phyloP scores from a whole-genome alignment of 2,329 filamentous ascomycete species.

The Lojkania enalia region DNA sequence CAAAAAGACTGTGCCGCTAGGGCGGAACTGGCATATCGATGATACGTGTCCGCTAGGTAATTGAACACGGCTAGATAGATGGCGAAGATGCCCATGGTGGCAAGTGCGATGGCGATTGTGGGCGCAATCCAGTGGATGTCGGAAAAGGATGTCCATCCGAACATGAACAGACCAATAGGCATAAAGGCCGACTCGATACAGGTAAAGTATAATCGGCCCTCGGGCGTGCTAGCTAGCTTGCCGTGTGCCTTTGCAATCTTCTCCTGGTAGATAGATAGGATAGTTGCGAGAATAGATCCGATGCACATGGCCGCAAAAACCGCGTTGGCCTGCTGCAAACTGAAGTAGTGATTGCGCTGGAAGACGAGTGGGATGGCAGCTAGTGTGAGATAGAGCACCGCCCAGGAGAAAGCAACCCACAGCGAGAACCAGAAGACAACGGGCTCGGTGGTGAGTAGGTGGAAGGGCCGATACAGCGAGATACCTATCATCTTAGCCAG shows the following conservation, averaged over 20 bases:
- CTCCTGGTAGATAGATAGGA: conserved; percentile 73
- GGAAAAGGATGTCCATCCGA: conserved; percentile 69
- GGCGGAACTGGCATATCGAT: conserved; percentile 80
- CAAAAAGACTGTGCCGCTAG: conserved; percentile 86
- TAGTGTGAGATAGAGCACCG: conserved; percentile 83
- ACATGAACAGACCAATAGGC: conserved; percentile 79
- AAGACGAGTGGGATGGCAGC: conserved; percentile 81
- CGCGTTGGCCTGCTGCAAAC: conserved; percentile 66
- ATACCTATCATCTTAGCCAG: conserved; percentile 71
- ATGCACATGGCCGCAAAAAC: conserved; percentile 75
- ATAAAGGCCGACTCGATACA: conserved; percentile 76
- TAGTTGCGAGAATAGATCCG: conserved; percentile 67
- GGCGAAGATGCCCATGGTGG: conserved; percentile 82
- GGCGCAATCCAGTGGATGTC: conserved; percentile 73
- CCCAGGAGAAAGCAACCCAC: conserved; percentile 91
- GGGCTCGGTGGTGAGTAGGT: conserved; percentile 73
- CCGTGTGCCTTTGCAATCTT: conserved; percentile 58
- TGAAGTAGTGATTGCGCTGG: conserved; percentile 67
- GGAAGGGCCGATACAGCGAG: conserved; percentile 77
- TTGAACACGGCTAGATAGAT: conserved; percentile 84
- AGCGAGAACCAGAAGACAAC: conserved; percentile 85
- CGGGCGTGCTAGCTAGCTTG: conserved; percentile 56
- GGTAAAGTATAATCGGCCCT: conserved; percentile 80
- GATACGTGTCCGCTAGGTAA: conserved; percentile 87
- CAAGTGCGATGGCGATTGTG: conserved; percentile 68